Percentiles rank a stretch among this genome's conserved stretches.
Evolutionary conservation across 345 rosid species (phyloP).

Genomic region (Citrus sp.): DNA sequence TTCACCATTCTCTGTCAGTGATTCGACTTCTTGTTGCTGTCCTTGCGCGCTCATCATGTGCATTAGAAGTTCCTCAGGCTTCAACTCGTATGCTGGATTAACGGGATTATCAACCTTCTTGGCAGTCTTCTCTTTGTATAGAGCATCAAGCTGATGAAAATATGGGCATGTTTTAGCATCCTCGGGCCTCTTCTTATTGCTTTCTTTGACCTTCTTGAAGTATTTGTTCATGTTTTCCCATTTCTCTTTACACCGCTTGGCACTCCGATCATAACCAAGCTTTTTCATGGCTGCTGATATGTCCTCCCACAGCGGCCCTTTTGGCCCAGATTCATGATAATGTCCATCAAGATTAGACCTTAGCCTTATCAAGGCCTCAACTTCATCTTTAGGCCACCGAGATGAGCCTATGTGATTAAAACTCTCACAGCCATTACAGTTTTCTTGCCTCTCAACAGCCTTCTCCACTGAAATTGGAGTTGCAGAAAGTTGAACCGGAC

Average conservation of each 20-base stretch:
- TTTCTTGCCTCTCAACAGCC: slow-evolving; percentile 25
- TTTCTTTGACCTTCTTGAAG: slow-evolving; percentile 84
- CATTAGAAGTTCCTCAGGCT: slow-evolving; percentile 54
- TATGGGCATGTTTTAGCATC: slow-evolving; percentile 90
- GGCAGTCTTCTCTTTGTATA: slow-evolving; percentile 50
- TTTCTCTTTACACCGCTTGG: slow-evolving; percentile 93
- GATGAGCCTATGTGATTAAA: slow-evolving; percentile 46
- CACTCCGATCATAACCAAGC: slow-evolving; percentile 64
- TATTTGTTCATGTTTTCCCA: slow-evolving; percentile 98
- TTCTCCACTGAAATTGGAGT: slow-evolving; percentile 16
- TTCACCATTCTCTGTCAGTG: slow-evolving; percentile 29
- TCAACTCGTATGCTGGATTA: slow-evolving; percentile 27
- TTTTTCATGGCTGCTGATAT: slow-evolving; percentile 65
- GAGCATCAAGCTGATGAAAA: slow-evolving; percentile 68
- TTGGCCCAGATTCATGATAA: slow-evolving; percentile 62
- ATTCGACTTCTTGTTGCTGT: slow-evolving; percentile 30
- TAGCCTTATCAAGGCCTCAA: slow-evolving; percentile 63
- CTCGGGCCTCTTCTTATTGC: slow-evolving; percentile 63
- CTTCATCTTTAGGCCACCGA: slow-evolving; percentile 86
- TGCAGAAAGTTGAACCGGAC: slow-evolving; percentile 15
- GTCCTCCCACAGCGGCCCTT: slow-evolving; percentile 91
- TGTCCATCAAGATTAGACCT: slow-evolving; percentile 54
- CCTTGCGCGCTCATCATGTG: slow-evolving; percentile 43
- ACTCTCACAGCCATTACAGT: slow-evolving; percentile 26
- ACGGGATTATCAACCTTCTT: slow-evolving; percentile 27